These are phyloP conservation scores for Solanum sparsipilum DNA, from an alignment of 257 asterid genomes.

Conservation along the genomic window DNA sequence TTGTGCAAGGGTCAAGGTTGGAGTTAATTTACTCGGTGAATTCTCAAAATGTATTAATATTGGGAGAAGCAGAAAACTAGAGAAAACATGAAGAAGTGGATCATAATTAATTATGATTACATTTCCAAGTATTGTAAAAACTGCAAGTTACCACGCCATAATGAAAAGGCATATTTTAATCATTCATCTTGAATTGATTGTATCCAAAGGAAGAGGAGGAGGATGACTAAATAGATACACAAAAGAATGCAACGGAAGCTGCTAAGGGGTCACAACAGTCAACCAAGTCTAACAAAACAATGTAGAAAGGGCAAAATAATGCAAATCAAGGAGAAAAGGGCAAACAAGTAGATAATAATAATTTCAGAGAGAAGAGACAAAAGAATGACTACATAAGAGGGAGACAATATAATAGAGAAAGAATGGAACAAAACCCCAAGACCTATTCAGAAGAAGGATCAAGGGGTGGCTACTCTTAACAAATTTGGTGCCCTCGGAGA, in stretches of 20 bases:
- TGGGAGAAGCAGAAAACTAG: not conserved
- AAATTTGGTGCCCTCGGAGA: not conserved
- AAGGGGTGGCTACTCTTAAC: not conserved
- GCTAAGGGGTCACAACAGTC: not conserved
- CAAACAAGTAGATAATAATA: not conserved
- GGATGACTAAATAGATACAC: not conserved
- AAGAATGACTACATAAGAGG: not conserved
- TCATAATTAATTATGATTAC: not conserved
- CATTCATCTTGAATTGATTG: not conserved
- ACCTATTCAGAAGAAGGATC: not conserved
- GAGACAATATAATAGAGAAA: not conserved
- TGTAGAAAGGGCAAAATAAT: not conserved
- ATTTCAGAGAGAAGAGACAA: not conserved
- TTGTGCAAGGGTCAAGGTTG: not conserved
- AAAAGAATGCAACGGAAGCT: not conserved
- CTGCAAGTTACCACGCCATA: not conserved
- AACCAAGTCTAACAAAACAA: not conserved
- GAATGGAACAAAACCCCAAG: not conserved
- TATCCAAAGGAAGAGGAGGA: not conserved
- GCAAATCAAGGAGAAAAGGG: not conserved
- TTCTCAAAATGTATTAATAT: not conserved
- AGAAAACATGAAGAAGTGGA: not conserved
- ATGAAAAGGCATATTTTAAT: too few relatives aligned
- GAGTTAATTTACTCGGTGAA: not conserved
- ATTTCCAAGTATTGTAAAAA: not conserved